phyloP scores from a whole-genome alignment of 1,284 basidiomycete species.

The Jaminaea rosea region DNA sequence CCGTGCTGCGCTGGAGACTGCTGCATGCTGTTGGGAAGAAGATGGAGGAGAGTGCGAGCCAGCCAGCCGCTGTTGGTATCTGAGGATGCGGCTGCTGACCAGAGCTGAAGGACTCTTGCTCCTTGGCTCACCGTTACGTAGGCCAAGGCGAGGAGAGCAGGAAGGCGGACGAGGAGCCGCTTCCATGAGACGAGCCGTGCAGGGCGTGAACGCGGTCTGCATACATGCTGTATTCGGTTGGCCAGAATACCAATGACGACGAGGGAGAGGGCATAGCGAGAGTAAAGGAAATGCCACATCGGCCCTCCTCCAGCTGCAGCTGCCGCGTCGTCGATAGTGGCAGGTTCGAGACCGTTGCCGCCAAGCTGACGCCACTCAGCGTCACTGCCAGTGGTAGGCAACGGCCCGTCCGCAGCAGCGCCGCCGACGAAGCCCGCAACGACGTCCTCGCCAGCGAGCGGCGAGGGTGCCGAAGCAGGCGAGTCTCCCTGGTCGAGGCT shows the following conservation, averaged over 20 bases:
- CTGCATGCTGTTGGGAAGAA: too few relatives aligned
- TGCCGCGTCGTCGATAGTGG: neutral
- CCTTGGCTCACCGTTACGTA: slow-evolving; percentile 18
- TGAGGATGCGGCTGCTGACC: neutral
- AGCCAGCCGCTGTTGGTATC: too few relatives aligned
- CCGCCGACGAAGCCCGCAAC: slow-evolving; percentile 60
- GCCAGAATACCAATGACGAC: slow-evolving; percentile 25
- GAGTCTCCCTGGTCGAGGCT: slow-evolving; percentile 21
- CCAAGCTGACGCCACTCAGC: slow-evolving; percentile 54
- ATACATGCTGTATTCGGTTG: slow-evolving; percentile 41
- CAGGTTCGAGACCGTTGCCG: slow-evolving; percentile 4
- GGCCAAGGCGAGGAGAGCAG: slow-evolving; percentile 22
- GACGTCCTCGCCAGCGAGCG: slow-evolving; percentile 49
- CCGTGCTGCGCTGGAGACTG: too few relatives aligned
- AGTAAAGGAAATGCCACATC: slow-evolving; percentile 29
- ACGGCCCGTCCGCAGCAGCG: slow-evolving; percentile 71
- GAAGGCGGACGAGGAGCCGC: slow-evolving; percentile 25
- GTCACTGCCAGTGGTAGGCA: too few relatives aligned
- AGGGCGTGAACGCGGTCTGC: slow-evolving; percentile 28
- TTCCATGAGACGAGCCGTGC: slow-evolving; percentile 14
- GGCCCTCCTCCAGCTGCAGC: neutral
- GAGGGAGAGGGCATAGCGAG: slow-evolving; percentile 30
- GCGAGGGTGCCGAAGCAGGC: slow-evolving; percentile 3
- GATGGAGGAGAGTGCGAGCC: neutral
- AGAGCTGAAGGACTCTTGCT: slow-evolving; percentile 2